phyloP scores from a whole-genome alignment of 2,329 filamentous ascomycete genomes.

The Microsporum audouinii region DNA sequence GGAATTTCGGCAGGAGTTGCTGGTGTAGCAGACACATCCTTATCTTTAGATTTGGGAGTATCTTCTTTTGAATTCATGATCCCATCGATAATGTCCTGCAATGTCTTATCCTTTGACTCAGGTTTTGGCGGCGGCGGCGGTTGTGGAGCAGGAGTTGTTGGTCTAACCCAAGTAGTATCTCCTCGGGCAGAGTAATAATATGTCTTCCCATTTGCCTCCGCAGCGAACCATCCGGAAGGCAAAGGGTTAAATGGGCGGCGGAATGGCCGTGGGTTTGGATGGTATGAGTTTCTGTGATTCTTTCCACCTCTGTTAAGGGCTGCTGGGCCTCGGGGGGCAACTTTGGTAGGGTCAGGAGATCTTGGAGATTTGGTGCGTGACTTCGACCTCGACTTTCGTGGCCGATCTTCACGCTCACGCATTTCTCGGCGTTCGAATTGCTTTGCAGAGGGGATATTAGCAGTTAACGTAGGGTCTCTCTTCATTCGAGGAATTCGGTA shows the following conservation, averaged over 20 bases:
- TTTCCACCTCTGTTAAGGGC: conserved; percentile 42
- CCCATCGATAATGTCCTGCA: conserved; percentile 76
- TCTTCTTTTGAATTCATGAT: conserved; percentile 59
- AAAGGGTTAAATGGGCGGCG: conserved; percentile 48
- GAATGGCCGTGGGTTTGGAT: conserved; percentile 42
- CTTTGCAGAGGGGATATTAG: conserved; percentile 45
- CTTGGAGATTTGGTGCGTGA: conserved; percentile 39
- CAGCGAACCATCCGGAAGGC: conserved; percentile 75
- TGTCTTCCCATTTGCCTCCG: conserved; percentile 59
- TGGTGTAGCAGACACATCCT: conserved; percentile 39
- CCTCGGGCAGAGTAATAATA: conserved; percentile 82
- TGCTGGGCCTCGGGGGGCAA: conserved; percentile 33
- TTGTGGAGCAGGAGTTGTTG: conserved; percentile 57
- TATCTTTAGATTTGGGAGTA: conserved; percentile 40
- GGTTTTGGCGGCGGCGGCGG: conserved; percentile 50
- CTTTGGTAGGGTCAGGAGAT: conserved; percentile 28
- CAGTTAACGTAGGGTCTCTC: conserved; percentile 49
- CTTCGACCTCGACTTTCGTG: conserved; percentile 37
- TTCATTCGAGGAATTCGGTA: conserved; percentile 92
- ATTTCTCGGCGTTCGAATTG: conserved; percentile 50
- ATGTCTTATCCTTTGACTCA: conserved; percentile 59
- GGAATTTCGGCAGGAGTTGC: conserved; percentile 56
- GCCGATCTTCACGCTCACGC: conserved; percentile 41
- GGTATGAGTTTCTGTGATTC: conserved; percentile 49
- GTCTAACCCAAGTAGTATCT: conserved; percentile 69